These are phyloP conservation scores for Atkinsonella hypoxylon DNA, from an alignment of 2,329 filamentous ascomycete species.

Conservation along the genomic window DNA sequence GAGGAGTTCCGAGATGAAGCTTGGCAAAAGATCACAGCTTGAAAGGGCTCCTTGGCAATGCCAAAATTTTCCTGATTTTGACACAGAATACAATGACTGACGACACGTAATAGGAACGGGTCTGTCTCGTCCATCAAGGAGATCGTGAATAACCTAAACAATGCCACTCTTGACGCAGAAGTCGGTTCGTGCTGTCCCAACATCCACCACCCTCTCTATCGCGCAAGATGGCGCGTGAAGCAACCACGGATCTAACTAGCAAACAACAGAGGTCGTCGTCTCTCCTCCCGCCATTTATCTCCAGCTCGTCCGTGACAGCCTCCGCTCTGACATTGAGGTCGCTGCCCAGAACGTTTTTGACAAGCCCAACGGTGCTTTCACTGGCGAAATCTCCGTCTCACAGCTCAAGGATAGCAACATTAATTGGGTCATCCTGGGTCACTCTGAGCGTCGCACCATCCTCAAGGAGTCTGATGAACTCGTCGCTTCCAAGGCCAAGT, in stretches of 20 bases:
- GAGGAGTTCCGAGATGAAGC: conserved; percentile 9
- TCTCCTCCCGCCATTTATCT: conserved; percentile 87
- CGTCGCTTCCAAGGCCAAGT: conserved; percentile 89
- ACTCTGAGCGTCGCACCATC: conserved; percentile 89
- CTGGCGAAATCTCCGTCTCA: conserved; percentile 85
- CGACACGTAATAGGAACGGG: conserved; percentile 61
- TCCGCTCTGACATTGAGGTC: conserved; percentile 67
- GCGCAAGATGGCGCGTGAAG: background rate
- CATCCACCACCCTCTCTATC: background rate
- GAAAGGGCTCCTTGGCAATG: background rate
- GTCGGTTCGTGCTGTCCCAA: conserved; percentile 42
- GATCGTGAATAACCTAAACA: conserved; percentile 83
- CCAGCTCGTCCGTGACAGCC: conserved; percentile 67
- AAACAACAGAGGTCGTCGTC: conserved; percentile 72
- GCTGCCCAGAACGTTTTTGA: conserved; percentile 96
- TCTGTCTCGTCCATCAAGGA: conserved; percentile 78
- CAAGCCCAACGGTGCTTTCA: conserved; percentile 94
- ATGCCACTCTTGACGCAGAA: conserved; percentile 66
- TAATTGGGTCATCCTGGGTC: conserved; percentile 83
- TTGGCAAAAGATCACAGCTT: conserved; percentile 18
- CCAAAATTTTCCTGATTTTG: background rate
- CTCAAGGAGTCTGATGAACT: conserved; percentile 77
- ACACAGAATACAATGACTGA: conserved; percentile 1
- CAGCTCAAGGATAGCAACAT: conserved; percentile 86
- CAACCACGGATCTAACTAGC: background rate